phyloP scores from a whole-genome alignment of 2,329 filamentous ascomycete genomes.

The Pestalotiopsis fici region DNA sequence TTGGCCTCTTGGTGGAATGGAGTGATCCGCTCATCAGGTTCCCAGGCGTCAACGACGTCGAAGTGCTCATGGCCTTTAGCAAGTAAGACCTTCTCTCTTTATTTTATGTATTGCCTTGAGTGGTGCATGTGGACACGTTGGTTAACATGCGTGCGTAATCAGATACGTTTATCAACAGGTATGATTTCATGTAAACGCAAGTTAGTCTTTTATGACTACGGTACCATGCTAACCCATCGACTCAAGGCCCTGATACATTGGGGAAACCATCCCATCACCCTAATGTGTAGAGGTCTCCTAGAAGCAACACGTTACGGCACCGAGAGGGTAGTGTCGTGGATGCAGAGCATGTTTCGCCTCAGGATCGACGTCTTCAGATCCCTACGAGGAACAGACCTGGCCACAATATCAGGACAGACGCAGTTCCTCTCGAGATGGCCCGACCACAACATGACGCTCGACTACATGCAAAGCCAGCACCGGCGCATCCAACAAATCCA shows the following conservation, averaged over 20 bases:
- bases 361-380: background rate
- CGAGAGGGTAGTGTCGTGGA: background rate
- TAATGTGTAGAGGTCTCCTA: background rate
- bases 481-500: background rate
- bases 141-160: background rate
- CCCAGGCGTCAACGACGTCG: background rate
- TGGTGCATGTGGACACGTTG: background rate
- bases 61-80: background rate
- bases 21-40: background rate
- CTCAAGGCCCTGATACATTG: background rate
- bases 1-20: background rate
- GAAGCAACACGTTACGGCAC: background rate
- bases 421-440: background rate
- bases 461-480: background rate
- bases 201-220: background rate
- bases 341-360: background rate
- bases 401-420: background rate
- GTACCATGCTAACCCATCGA: background rate
- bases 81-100: background rate
- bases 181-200: background rate
- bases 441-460: background rate
- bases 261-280: background rate
- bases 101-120: background rate
- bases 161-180: conserved; percentile 1
- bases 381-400: background rate